Evolutionary conservation across 1,139 yeast species (phyloP), one percentile per base, ranked within the genome.

Genomic region (Pneumocystis murina): DNA sequence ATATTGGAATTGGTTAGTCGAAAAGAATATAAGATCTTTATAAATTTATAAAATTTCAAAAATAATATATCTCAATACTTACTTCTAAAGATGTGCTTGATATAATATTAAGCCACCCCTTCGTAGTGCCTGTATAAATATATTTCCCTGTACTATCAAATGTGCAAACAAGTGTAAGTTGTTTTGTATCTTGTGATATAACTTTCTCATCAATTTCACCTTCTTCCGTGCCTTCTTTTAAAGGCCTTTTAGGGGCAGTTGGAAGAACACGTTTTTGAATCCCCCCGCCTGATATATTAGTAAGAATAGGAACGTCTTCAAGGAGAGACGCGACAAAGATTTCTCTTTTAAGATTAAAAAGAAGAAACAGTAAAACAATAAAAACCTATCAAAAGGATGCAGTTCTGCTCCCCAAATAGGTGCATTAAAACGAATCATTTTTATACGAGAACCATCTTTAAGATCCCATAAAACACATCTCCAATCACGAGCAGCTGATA

Each of bases 401-500:
- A 85, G 75, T 68, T 75, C 76, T 10, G 86, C 87, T 71, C 77
- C 82, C 94, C 88, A 86, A 35, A 84, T 80, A 4, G 88, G 92
- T 10, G 87, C 84, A 64, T 84, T 86, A 68, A 87, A 84, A 64
- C 78, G 76, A 61, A 81, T 76, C 14, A 76, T 76, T 66, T 81
- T 74, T 20, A 78, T 72, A 30, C 81, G 77, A 24, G 75, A 72
- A 12, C 80, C 77, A 7, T 74, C 71, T 43, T 74, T 69, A 68
- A 91, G 75, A 74, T 89, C 96, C 97, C 97, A 90, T 58, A 90
- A 72, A 64, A 86, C 82, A 62, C 86, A 81, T 64, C 79, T 80
- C 95, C 96, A 90, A 72, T 92, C 97, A 69, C 91, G 82, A 0
- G 94, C 83, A n/a, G 91, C 78, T 1, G 88, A 80, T 10, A 91